These are phyloP conservation scores for Nemania diffusa DNA, from an alignment of 2,329 filamentous ascomycete genomes.

Conservation along the genomic window DNA sequence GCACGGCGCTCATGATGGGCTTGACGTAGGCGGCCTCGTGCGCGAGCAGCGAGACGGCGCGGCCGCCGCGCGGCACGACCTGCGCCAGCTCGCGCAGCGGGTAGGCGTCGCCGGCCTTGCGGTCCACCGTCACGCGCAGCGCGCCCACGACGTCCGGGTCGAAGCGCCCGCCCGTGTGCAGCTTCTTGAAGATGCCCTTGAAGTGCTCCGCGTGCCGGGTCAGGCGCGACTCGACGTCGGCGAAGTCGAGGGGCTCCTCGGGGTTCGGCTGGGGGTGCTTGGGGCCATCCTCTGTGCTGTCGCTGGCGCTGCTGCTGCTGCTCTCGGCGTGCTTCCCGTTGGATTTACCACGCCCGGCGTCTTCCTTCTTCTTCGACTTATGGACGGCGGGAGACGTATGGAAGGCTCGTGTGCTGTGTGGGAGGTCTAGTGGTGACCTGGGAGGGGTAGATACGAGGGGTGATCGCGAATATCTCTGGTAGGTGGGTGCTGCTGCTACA, in stretches of 20 bases:
- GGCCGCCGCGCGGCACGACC: conserved; percentile 60
- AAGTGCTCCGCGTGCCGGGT: conserved; percentile 56
- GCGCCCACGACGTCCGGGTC: conserved; percentile 61
- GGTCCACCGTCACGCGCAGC: conserved; percentile 54
- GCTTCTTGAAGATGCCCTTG: conserved; percentile 53
- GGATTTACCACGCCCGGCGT: neutral
- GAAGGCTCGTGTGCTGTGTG: conserved; percentile 10
- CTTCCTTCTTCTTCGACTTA: conserved; percentile 34
- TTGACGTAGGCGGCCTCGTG: conserved; percentile 59
- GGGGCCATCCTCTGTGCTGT: conserved; percentile 22
- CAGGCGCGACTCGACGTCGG: conserved; percentile 59
- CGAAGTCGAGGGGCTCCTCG: conserved; percentile 61
- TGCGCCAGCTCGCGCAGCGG: conserved; percentile 67
- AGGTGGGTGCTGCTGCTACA: conserved; percentile 12
- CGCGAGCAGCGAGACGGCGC: conserved; percentile 52
- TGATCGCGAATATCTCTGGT: conserved; percentile 1
- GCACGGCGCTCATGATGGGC: conserved; percentile 66
- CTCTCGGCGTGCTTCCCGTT: conserved; percentile 7
- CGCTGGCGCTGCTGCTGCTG: conserved; percentile 11
- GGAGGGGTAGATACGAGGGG: neutral
- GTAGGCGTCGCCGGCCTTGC: conserved; percentile 50
- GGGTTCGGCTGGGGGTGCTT: conserved; percentile 51
- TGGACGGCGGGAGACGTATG: conserved; percentile 16
- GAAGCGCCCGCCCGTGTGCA: conserved; percentile 62
- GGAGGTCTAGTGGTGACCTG: neutral